These are phyloP conservation scores for Selaginella tamariscina DNA, from an alignment of 75 land plant genomes.

Conservation along the genomic window DNA sequence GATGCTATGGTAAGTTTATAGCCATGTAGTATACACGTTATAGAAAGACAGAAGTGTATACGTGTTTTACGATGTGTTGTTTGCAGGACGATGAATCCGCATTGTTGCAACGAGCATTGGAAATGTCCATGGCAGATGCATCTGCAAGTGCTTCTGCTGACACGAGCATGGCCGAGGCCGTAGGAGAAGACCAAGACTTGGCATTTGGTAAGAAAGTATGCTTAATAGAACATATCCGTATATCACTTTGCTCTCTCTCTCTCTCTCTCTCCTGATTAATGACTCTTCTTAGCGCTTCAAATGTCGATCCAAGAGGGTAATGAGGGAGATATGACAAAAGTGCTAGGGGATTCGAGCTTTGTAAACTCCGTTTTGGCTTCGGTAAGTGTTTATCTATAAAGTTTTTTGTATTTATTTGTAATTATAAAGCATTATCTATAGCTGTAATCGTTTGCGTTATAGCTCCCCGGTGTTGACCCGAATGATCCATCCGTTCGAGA, in stretches of 20 bases:
- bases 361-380: conserved; percentile 78
- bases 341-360: conserved; percentile 68
- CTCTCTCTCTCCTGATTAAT: not conserved
- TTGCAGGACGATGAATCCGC: conserved; percentile 69
- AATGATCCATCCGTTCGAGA: conserved; percentile 89
- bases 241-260: not conserved
- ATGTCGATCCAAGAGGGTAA: conserved; percentile 57
- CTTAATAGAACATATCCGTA: no score
- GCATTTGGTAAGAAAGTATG: conserved; percentile 69
- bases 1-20: conserved; percentile 32
- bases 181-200: conserved; percentile 65
- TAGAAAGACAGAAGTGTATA: no score
- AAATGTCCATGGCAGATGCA: conserved; percentile 77
- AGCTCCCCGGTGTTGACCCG: conserved; percentile 96
- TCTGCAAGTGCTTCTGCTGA: conserved; percentile 36
- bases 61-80: no score
- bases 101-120: conserved; percentile 56
- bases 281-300: conserved; percentile 47
- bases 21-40: no score
- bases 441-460: conserved; percentile 7
- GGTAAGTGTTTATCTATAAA: conserved; percentile 28
- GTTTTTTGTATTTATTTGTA: not conserved
- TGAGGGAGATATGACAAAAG: conserved; percentile 47
- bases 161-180: conserved; percentile 62
- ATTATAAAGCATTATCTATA: not conserved